These are phyloP conservation scores for Ochetophila trinervis DNA, from an alignment of 306 rosid genomes.

Conservation along the genomic window DNA sequence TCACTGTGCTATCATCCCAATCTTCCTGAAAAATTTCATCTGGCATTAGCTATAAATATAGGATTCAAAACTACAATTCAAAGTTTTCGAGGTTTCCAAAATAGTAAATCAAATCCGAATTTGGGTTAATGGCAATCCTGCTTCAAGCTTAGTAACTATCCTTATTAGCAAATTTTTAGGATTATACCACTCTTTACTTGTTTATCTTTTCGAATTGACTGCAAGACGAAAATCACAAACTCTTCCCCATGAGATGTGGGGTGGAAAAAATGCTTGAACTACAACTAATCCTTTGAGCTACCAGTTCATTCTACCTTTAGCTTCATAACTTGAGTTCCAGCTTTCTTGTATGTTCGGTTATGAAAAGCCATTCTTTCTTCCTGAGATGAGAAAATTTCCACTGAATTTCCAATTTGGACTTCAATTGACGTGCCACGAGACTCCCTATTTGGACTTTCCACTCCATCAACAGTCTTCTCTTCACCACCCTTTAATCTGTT, in stretches of 20 bases:
- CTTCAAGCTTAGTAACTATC: too few species aligned
- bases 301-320: constrained; percentile 43
- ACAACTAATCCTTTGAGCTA: constrained; percentile 1
- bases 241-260: neutral
- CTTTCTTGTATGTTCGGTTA: constrained; percentile 39
- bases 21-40: constrained; percentile 67
- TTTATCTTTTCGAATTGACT: too few species aligned
- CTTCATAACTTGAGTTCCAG: constrained; percentile 49
- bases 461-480: constrained; percentile 30
- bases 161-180: too few species aligned
- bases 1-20: constrained; percentile 95
- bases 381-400: constrained; percentile 47
- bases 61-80: neutral
- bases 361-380: constrained; percentile 45
- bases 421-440: constrained; percentile 66
- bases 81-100: neutral
- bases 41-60: constrained; percentile 1
- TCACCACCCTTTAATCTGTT: constrained; percentile 15
- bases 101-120: too few species aligned
- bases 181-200: too few species aligned
- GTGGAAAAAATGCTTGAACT: neutral
- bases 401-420: constrained; percentile 69
- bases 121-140: too few species aligned
- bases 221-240: neutral
- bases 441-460: constrained; percentile 46